These are phyloP conservation scores for Penicillium goetzii DNA, from an alignment of 495 filamentous ascomycete genomes.

Conservation along the genomic window DNA sequence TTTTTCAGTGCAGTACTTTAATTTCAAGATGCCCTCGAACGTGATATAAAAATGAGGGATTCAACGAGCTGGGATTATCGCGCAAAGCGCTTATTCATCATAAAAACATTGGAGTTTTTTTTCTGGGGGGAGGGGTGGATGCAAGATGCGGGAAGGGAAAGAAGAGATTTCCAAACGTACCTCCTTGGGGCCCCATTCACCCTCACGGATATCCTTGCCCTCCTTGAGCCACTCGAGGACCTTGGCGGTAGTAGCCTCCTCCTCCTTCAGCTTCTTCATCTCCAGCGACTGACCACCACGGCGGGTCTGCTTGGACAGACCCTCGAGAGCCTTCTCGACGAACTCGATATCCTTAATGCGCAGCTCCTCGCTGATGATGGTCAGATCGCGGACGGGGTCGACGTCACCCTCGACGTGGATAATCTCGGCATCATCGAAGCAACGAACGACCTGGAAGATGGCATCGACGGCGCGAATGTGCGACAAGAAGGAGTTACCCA, in stretches of 20 bases:
- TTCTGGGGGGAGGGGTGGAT: background rate
- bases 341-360: slow-evolving; percentile 99
- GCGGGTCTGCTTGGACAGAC: slow-evolving; percentile 86
- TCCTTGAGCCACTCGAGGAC: slow-evolving; percentile 78
- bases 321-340: slow-evolving; percentile 90
- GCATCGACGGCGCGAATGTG: slow-evolving; percentile 99
- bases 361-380: slow-evolving; percentile 96
- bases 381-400: slow-evolving; percentile 88
- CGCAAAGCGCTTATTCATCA: slow-evolving; percentile 99
- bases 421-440: slow-evolving; percentile 99
- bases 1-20: slow-evolving; percentile 56
- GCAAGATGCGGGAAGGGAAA: background rate
- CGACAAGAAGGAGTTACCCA: slow-evolving; percentile 97
- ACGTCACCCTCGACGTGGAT: slow-evolving; percentile 99
- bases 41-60: slow-evolving; percentile 68
- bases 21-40: slow-evolving; percentile 82
- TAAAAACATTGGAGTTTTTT: slow-evolving; percentile 44
- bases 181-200: slow-evolving; percentile 92
- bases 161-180: slow-evolving; percentile 58
- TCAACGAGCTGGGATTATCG: slow-evolving; percentile 99
- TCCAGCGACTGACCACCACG: slow-evolving; percentile 95
- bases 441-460: slow-evolving; percentile 98
- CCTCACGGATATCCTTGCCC: slow-evolving; percentile 91
- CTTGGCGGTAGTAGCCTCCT: slow-evolving; percentile 90
- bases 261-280: slow-evolving; percentile 96